Evolutionary conservation across 2,329 filamentous ascomycete genomes (phyloP), one percentile per base, ranked within the genome.

Genomic region (Cercospora brassicicola): DNA sequence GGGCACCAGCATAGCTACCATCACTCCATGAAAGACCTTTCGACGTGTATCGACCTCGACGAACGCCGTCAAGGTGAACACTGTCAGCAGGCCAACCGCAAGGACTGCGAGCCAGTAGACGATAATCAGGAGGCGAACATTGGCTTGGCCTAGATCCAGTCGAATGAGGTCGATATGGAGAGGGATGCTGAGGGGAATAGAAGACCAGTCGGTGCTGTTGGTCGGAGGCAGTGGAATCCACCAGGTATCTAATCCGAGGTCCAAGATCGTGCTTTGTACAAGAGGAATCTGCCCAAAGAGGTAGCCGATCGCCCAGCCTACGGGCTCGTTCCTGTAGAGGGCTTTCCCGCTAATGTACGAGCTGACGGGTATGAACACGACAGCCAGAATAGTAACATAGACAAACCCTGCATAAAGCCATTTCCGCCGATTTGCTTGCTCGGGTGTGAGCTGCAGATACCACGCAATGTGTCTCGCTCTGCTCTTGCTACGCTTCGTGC

Each of bases 1-100:
- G 0, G 95, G 94, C 1, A 98, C 85, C 65, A 99, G 90, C 92
- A 99, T 97, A 65, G 89, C 89, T 7, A 98, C 94, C 91, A 98
- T 98, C 86, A 94, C 97, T 73, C 96, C 96, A 79, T 99, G 95
- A 79, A 99, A 99, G 26, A 98, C 92, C 80, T 99, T 99, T 61
- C 95, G 89, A 60, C 95, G 88, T 1, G 95, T 99, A 80, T 99
- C 95, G 57, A 99, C 94, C 80, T 97, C 94, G 72, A 91, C 94
- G 60, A 92, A 83, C 48, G 90, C 91, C 62, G 95, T 87, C 7
- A 97, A 92, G 3, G 91, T 84, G 9, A 88, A 81, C n/a, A 97
- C 93, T 1, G 92, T 83, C 1, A 88, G 80, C 39, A 98, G 84
- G 0, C 94, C 95, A 1, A 88, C 77, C 15, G 87, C 77, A 15